Evolutionary conservation across 805 yeast species (phyloP), one percentile per base, ranked within the genome.

Genomic region (Saccharomycopsis capsularis): DNA sequence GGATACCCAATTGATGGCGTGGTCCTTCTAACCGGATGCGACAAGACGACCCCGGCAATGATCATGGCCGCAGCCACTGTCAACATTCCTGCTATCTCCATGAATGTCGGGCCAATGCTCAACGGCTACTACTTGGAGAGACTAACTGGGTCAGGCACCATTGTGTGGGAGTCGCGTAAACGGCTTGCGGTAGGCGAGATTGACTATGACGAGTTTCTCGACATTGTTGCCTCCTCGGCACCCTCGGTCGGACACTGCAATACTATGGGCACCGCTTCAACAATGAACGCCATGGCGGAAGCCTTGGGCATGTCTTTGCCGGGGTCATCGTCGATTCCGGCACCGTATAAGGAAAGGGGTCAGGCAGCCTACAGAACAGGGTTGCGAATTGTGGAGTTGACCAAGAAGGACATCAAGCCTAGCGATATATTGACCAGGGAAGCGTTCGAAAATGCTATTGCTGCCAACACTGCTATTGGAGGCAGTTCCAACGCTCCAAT

Each of bases 41-140:
- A 73, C 59, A 73, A 73, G 61, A 73, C 74, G 59, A 73, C 74
- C 70, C 78, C 78, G 7, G 78, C 78, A 51, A 70, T 70, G 53
- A 66, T 73, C 50, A 73, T 73, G 76, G 78, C 78, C 44, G 74
- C 74, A 69, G 75, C 74, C 25, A 67, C 78, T 58, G 75, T 72
- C 62, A 70, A 73, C 63, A 64, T 76, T 51, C 78, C 78, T 29
- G 68, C 74, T 29, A 68, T 73, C 47, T 71, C 73, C 71, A 75
- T 74, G 55, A 74, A 74, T 59, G 79, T 77, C 46, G 79, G 79
- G 53, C 63, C 63, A 11, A 59, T 59, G 62, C 52, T 59, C 21
- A 58, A 59, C 43, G 62, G 62, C 4, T 57, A 59, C 40, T 40
- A 53, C 36, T 34, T 55, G 13, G 50, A 44, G 9, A 40, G 50